These are phyloP conservation scores for Roridomyces roridus DNA, from an alignment of 768 basidiomycete genomes.

Conservation along the genomic window DNA sequence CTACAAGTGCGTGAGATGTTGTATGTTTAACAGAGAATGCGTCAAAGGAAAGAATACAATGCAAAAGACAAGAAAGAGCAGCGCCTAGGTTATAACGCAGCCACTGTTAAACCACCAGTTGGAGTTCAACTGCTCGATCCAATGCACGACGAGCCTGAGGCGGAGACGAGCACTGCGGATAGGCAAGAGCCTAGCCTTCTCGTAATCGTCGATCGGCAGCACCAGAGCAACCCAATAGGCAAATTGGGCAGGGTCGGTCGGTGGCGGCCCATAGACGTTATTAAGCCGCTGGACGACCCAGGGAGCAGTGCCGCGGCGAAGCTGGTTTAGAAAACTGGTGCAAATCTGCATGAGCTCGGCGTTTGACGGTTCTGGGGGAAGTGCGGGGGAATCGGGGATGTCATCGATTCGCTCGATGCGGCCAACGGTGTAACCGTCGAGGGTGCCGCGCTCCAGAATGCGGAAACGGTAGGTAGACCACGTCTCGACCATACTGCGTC, in stretches of 20 bases:
- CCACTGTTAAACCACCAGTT: slow-evolving; percentile 79
- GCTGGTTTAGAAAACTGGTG: slow-evolving; percentile 48
- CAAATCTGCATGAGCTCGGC: slow-evolving; percentile 59
- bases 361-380: slow-evolving; percentile 42
- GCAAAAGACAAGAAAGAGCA: background rate
- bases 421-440: slow-evolving; percentile 92
- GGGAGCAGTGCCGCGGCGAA: slow-evolving; percentile 75
- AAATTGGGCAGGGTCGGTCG: slow-evolving; percentile 72
- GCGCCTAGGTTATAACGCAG: slow-evolving; percentile 57
- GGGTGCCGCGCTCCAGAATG: slow-evolving; percentile 78
- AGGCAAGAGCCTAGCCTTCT: slow-evolving; percentile 86
- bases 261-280: slow-evolving; percentile 79
- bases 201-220: slow-evolving; percentile 89
- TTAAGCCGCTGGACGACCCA: slow-evolving; percentile 93
- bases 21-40: background rate
- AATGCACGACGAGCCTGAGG: slow-evolving; percentile 86
- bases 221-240: slow-evolving; percentile 92
- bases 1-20: too few species aligned
- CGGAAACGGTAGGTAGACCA: slow-evolving; percentile 76
- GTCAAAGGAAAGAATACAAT: background rate
- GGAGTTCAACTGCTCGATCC: slow-evolving; percentile 80
- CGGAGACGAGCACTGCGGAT: slow-evolving; percentile 80
- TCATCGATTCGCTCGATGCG: slow-evolving; percentile 66
- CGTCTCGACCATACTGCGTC: slow-evolving; percentile 83
- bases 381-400: slow-evolving; percentile 24